phyloP scores from a whole-genome alignment of 1,139 yeast genomes.

The Yamadazyma membranifaciens region DNA sequence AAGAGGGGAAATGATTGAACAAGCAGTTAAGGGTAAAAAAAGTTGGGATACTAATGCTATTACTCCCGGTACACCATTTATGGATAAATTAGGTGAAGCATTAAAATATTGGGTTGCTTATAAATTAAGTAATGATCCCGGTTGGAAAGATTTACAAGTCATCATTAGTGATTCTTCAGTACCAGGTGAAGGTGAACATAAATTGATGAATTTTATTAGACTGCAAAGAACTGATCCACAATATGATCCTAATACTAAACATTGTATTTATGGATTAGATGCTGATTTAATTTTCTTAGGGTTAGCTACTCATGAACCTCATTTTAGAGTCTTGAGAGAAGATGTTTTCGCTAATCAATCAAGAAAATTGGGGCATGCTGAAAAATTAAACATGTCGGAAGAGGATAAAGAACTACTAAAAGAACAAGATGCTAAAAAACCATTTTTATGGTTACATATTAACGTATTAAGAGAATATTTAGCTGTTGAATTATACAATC shows the following conservation, averaged over 20 bases:
- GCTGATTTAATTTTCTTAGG: slow-evolving; percentile 98
- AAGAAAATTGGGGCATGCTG: slow-evolving; percentile 48
- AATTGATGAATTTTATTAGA: slow-evolving; percentile 91
- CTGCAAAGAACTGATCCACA: slow-evolving; percentile 80
- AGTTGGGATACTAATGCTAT: slow-evolving; percentile 89
- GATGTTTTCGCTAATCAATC: slow-evolving; percentile 81
- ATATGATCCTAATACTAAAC: slow-evolving; percentile 86
- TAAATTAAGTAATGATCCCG: slow-evolving; percentile 81
- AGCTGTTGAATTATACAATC: slow-evolving; percentile 74
- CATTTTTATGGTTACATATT: slow-evolving; percentile 92
- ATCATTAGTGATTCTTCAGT: slow-evolving; percentile 94
- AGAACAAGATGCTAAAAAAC: slow-evolving; percentile 68
- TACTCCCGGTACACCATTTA: slow-evolving; percentile 98
- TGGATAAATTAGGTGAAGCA: slow-evolving; percentile 84
- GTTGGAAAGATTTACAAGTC: slow-evolving; percentile 84
- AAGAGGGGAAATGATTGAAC: slow-evolving; percentile 67
- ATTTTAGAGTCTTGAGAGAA: slow-evolving; percentile 89
- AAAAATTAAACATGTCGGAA: slow-evolving; percentile 56
- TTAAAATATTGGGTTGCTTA: slow-evolving; percentile 88
- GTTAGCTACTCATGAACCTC: slow-evolving; percentile 95
- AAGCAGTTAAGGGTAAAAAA: slow-evolving; percentile 55
- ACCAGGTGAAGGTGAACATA: slow-evolving; percentile 99
- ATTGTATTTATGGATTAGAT: slow-evolving; percentile 94
- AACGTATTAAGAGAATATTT: slow-evolving; percentile 86
- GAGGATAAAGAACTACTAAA: slow-evolving; percentile 55